phyloP scores from a whole-genome alignment of 306 rosid genomes.

The Luffa aegyptiaca region DNA sequence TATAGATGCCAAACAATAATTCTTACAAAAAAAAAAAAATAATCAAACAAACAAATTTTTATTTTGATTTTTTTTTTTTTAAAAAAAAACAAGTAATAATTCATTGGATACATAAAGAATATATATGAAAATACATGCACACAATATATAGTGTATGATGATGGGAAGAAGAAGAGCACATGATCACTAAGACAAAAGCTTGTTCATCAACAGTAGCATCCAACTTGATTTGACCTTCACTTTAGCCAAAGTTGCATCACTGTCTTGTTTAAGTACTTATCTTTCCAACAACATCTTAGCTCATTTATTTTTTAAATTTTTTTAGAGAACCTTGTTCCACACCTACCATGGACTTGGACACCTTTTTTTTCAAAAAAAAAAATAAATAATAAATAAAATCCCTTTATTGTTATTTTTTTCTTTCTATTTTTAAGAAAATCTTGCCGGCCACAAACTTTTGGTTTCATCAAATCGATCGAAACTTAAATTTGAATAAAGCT shows the following conservation, averaged over 20 bases:
- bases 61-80: not conserved
- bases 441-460: not conserved
- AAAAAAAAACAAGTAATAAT: not conserved
- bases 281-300: not conserved
- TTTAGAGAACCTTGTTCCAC: not conserved
- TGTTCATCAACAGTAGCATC: constrained; percentile 11
- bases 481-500: not conserved
- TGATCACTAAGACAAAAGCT: constrained; percentile 7
- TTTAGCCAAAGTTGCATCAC: not conserved
- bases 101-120: not conserved
- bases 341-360: not conserved
- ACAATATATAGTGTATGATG: not conserved
- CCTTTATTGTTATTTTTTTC: not conserved
- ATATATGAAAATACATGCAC: constrained; percentile 4
- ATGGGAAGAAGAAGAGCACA: constrained; percentile 10
- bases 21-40: not conserved
- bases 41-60: not conserved
- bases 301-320: not conserved
- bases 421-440: not conserved
- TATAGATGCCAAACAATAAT: not conserved
- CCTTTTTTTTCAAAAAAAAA: not conserved
- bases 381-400: no score
- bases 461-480: no score
- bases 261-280: not conserved
- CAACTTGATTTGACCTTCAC: constrained; percentile 12